Conservation (phyloP, 148 eudicot species). For the Beta vulgaris region DNA sequence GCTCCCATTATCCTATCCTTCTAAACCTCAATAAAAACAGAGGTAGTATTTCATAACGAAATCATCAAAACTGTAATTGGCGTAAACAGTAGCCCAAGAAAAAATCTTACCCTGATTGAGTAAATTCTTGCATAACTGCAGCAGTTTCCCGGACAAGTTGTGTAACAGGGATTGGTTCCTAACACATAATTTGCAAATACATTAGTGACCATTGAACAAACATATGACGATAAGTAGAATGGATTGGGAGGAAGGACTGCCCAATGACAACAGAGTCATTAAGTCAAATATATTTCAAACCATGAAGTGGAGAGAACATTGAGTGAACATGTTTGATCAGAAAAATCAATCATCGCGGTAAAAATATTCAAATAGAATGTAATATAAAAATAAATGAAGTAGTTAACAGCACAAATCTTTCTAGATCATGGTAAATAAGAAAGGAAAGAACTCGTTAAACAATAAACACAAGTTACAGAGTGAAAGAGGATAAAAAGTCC, state of each 20-base stretch:
- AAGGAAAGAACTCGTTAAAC: background rate
- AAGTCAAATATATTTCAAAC: background rate
- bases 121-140: constrained; percentile 98
- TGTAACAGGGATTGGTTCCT: constrained; percentile 96
- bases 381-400: too few relatives aligned
- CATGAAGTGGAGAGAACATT: background rate
- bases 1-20: background rate
- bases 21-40: background rate
- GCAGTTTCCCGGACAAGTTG: constrained; percentile 99
- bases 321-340: background rate
- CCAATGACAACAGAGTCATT: background rate
- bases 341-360: background rate
- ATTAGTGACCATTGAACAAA: background rate
- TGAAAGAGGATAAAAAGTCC: background rate
- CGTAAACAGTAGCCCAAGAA: too few relatives aligned
- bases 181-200: constrained; percentile 8
- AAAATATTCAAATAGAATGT: too few relatives aligned
- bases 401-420: too few relatives aligned
- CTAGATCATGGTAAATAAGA: too few relatives aligned
- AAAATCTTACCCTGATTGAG: constrained; percentile 95
- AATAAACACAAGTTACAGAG: background rate
- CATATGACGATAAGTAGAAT: background rate
- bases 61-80: too few relatives aligned
- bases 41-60: too few relatives aligned
- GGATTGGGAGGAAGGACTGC: background rate